These are phyloP conservation scores for Gracilariopsis chorda DNA, from an alignment of 23 red algal genomes.

Conservation along the genomic window DNA sequence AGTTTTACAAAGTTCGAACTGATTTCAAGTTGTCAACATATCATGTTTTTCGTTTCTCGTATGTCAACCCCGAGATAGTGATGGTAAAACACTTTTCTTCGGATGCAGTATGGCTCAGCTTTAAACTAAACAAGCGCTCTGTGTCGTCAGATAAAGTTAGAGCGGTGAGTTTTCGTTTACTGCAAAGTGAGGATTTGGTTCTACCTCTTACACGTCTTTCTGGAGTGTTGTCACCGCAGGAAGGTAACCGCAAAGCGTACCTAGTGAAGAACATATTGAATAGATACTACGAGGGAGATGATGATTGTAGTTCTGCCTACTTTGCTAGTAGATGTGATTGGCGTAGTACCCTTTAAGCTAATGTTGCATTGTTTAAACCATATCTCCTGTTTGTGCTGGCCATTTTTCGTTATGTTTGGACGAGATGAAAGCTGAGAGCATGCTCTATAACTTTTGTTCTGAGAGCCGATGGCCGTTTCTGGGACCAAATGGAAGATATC, in stretches of 20 bases:
- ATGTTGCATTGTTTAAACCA: no score
- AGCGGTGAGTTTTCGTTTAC: no score
- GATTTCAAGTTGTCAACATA: slow-evolving; percentile 20
- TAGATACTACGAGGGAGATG: not conserved
- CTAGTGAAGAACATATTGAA: not conserved
- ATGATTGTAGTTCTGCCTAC: not conserved
- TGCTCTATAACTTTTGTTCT: no score
- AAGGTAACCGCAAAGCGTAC: not conserved
- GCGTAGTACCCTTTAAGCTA: no score
- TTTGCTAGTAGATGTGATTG: not conserved
- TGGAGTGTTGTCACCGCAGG: not conserved
- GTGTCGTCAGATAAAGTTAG: no score
- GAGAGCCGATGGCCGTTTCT: no score
- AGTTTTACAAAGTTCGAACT: not conserved
- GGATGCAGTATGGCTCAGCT: not conserved
- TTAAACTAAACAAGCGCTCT: not conserved
- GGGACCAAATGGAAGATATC: no score
- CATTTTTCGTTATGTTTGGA: no score
- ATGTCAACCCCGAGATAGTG: not conserved
- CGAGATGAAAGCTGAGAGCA: no score
- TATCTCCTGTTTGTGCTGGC: no score
- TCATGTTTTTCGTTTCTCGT: slow-evolving; percentile 30
- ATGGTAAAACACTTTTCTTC: not conserved
- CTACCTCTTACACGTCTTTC: not conserved
- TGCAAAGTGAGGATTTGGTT: no score